These are phyloP conservation scores for Coprinopsis sp. DNA, from an alignment of 768 basidiomycete genomes.

Conservation along the genomic window DNA sequence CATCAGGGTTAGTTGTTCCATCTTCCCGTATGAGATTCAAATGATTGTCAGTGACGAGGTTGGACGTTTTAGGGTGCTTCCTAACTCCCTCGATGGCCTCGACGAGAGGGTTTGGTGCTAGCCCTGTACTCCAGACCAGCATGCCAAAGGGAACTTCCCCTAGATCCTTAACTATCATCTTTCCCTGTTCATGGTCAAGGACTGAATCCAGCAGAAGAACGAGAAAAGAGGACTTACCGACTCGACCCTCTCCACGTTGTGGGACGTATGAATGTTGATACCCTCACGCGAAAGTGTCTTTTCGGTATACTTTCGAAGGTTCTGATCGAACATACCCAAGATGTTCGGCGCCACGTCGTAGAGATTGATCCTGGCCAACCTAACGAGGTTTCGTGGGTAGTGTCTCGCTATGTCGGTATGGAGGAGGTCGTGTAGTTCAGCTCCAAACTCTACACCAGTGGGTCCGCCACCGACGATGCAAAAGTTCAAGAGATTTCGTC, in stretches of 20 bases:
- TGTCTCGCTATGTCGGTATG: slow-evolving; percentile 51
- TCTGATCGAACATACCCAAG: slow-evolving; percentile 68
- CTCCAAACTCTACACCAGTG: too few relatives aligned
- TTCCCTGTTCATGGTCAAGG: slow-evolving; percentile 37
- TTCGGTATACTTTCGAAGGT: slow-evolving; percentile 62
- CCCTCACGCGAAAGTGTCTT: slow-evolving; percentile 71
- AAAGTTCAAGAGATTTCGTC: slow-evolving; percentile 75
- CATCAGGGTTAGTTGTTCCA: slow-evolving; percentile 53
- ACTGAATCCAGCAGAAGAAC: background rate
- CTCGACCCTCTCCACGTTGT: slow-evolving; percentile 69
- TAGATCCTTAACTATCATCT: slow-evolving; percentile 64
- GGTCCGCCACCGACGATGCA: slow-evolving; percentile 85
- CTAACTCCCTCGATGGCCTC: slow-evolving; percentile 50
- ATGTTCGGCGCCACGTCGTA: slow-evolving; percentile 82
- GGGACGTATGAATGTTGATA: slow-evolving; percentile 64
- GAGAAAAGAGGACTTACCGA: slow-evolving; percentile 31
- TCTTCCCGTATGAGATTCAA: slow-evolving; percentile 58
- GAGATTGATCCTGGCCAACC: slow-evolving; percentile 65
- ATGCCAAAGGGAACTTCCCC: slow-evolving; percentile 81
- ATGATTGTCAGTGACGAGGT: slow-evolving; percentile 45
- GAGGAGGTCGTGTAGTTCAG: background rate
- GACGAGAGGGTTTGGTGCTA: slow-evolving; percentile 78
- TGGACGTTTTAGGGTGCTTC: slow-evolving; percentile 57
- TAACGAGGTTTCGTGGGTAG: slow-evolving; percentile 55
- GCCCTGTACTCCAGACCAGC: slow-evolving; percentile 84